Base-by-base conservation (phyloP, 129 eudicot species). In the Artemisia tridentata region DNA sequence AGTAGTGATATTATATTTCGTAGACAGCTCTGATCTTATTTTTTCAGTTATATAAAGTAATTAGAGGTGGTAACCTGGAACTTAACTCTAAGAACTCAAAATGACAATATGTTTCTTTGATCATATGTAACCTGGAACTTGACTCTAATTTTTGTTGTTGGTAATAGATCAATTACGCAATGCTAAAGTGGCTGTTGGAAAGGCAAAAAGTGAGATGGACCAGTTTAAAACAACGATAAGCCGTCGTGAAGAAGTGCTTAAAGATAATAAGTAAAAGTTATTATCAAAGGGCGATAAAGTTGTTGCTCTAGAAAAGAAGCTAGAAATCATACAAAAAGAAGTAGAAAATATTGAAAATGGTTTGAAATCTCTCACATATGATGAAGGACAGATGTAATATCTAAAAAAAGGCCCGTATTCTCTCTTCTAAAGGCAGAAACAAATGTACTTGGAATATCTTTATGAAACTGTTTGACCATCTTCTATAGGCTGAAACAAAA, bases 171-270 rank as follows among this genome's bases (percentile, higher is more conserved):
- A 83, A 57, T 74, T 92, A 63, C 89, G 80, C 56, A 96, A 92
- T 78, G 96, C 98, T 54, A 92, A 86, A 83, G 86, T 81, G 50
- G 95, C 89, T 8, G 96, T 86, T 77, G 96, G 98, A 70, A 84
- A 64, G 73, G 86, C 90, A 64, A 96, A 89, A 81, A 89, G 89
- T 19, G 98, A 92, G 77, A 27, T 92, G 69, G 86, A 92, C 59
- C 96, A 86, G 65, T 79, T 92, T 79, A 83, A 86, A 78, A 89
- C 95, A 56, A 82, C 85, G 73, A 80, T 89, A 75, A 80, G 60
- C 69, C 92, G 86, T 78, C 59, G 81, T 74, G 95, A 89, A 77
- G 89, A 85, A 67, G 95, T 86, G 72, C 79, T 86, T 38, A 81
- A 89, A 80, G 98, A 83, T 82, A 92, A 89, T 68, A 69, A 17